Conservation (phyloP, 2,329 filamentous ascomycete species). For the Fusarium chaquense region DNA sequence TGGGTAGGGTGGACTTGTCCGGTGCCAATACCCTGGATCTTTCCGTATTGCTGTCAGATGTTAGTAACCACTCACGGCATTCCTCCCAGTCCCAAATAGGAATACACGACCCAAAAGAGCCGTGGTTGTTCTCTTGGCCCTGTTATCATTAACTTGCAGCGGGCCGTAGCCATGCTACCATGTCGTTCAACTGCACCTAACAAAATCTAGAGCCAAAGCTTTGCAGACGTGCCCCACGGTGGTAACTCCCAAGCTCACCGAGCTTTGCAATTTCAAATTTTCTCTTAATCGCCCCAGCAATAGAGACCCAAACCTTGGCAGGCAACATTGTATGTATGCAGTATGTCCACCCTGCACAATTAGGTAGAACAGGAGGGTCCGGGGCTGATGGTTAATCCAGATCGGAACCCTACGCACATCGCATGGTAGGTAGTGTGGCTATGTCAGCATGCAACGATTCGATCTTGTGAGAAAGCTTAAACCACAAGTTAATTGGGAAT, state of each 20-base stretch:
- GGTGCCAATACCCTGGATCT: conserved; percentile 37
- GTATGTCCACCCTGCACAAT: conserved; percentile 1
- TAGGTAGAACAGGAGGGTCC: neutral
- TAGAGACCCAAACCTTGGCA: conserved; percentile 18
- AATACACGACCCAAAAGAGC: conserved; percentile 30
- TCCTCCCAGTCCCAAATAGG: conserved; percentile 40
- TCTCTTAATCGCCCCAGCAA: conserved; percentile 16
- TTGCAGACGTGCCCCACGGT: conserved; percentile 33
- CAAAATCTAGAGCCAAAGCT: conserved; percentile 33
- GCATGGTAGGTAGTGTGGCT: conserved; percentile 20
- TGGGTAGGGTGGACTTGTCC: conserved; percentile 24
- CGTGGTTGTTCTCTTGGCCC: conserved; percentile 27
- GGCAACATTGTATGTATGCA: conserved; percentile 9
- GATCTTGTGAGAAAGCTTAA: conserved; percentile 42
- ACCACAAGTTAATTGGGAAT: conserved; percentile 18
- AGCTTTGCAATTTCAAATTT: conserved; percentile 24
- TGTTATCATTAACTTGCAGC: conserved; percentile 33
- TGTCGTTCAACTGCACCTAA: conserved; percentile 31
- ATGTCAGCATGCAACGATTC: conserved; percentile 40
- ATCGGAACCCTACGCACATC: conserved; percentile 22
- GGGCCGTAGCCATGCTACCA: conserved; percentile 19
- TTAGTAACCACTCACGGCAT: conserved; percentile 33
- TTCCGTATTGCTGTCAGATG: conserved; percentile 44
- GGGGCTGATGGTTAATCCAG: conserved; percentile 8
- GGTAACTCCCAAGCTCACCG: conserved; percentile 27